Base-by-base conservation (phyloP, 345 rosid genomes). In the Cardamine occulta region DNA sequence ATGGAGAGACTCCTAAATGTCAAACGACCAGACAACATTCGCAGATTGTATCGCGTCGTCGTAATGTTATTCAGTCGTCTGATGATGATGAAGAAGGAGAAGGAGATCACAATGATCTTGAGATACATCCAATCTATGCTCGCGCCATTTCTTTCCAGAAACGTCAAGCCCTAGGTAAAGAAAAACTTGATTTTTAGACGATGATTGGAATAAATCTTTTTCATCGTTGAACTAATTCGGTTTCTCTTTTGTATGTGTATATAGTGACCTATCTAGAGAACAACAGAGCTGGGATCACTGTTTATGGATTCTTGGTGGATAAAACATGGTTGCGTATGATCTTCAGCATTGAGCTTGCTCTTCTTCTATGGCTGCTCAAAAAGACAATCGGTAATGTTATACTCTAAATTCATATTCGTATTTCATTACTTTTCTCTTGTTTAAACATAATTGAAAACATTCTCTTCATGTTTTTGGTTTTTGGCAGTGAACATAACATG, bases 331-430 rank as follows among this genome's bases (percentile, higher is more conserved):
- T 93, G 40, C 98, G 90, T 73, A 82, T 93, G 68, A 86, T 93
- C 74, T 91, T 89, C 55, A 93, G 87, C 29, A 74, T 93, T 24
- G 89, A 93, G 68, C 82, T 93, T 54, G 93, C 95, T 68, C 87
- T 93, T 40, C 82, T 88, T 32, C 90, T 93, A 61, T 93, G 98
- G 98, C 66, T 93, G 58, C 96, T 93, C 74, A 93, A 93, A 82
- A 93, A 87, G 84, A 88, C 90, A 7, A 79, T 91, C 17, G 87
- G 96, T 76, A 83, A 52, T 53, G 21, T 26, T 26, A 28, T 2
- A 11, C 54, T 34, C 31, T 45, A 1, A 4, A 47, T 56, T 17
- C 23, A 23, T 31, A 32, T 19, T n/a, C n/a, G 9, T 12, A 67
- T 59, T 44, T 68, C 64, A 68, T 52, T 31, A 7, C 15, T 49